phyloP scores from a whole-genome alignment of 2,329 filamentous ascomycete genomes.

The Achaetomium macrosporum region DNA sequence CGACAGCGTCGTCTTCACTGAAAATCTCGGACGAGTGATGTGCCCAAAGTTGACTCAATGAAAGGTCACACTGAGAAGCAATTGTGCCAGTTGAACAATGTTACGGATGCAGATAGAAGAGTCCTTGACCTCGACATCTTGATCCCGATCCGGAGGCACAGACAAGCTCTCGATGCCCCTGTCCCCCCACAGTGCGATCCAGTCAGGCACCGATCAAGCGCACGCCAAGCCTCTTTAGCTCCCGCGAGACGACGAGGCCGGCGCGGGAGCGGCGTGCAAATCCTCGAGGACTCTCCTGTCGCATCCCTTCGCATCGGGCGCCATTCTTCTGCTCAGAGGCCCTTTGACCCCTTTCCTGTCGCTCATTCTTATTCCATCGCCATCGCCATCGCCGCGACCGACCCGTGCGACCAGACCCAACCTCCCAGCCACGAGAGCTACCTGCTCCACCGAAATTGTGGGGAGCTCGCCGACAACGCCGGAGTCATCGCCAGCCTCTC shows the following conservation, averaged over 20 bases:
- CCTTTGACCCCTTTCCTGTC: neutral
- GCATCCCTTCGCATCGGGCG: neutral
- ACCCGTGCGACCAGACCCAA: neutral
- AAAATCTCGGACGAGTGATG: too few relatives aligned
- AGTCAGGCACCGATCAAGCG: slow-evolving; percentile 11
- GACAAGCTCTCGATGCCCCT: neutral
- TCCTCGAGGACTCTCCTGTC: slow-evolving; percentile 1
- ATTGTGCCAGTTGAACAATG: neutral
- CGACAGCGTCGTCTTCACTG: neutral
- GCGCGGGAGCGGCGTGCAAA: slow-evolving; percentile 4
- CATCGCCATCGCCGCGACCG: neutral
- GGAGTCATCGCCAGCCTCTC: neutral
- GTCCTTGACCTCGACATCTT: neutral
- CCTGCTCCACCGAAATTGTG: slow-evolving; percentile 3
- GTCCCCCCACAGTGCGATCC: slow-evolving; percentile 1
- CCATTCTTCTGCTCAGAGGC: neutral
- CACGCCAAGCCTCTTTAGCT: slow-evolving; percentile 1
- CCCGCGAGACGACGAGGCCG: neutral
- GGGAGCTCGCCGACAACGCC: neutral
- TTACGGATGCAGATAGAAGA: neutral
- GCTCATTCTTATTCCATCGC: neutral
- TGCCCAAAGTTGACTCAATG: neutral
- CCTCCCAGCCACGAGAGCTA: slow-evolving; percentile 1
- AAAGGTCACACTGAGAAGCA: neutral
- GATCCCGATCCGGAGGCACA: neutral